phyloP scores from a whole-genome alignment of 2,329 filamentous ascomycete species.

The Taxawa tesnikishii region DNA sequence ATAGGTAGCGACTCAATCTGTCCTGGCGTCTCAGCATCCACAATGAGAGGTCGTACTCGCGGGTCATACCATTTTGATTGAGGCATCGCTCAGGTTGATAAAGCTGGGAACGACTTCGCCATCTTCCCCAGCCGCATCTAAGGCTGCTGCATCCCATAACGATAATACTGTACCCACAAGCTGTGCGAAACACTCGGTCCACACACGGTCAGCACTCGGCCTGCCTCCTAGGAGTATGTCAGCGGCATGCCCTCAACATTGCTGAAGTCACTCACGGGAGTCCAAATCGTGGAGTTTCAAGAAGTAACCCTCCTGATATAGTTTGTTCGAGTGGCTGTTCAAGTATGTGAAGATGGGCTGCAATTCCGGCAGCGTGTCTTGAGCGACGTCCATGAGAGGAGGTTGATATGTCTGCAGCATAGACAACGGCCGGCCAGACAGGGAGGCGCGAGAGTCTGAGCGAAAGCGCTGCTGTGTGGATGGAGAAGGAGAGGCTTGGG shows the following conservation, averaged over 20 bases:
- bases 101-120: slow-evolving; percentile 82
- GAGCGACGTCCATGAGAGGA: slow-evolving; percentile 70
- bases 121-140: slow-evolving; percentile 76
- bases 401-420: slow-evolving; percentile 81
- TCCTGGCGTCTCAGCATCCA: too few relatives aligned
- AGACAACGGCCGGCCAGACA: slow-evolving; percentile 56
- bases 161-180: slow-evolving; percentile 91
- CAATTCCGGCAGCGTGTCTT: slow-evolving; percentile 83
- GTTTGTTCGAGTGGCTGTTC: slow-evolving; percentile 89
- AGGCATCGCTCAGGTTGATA: slow-evolving; percentile 93
- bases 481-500: slow-evolving; percentile 11
- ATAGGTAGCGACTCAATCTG: slow-evolving; percentile 66
- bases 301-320: slow-evolving; percentile 97
- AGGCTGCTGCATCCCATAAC: slow-evolving; percentile 85
- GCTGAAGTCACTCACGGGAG: slow-evolving; percentile 50
- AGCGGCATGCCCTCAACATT: not conserved
- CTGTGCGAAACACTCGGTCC: slow-evolving; percentile 95
- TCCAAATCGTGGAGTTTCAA: slow-evolving; percentile 94
- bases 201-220: slow-evolving; percentile 73
- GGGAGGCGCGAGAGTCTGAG: slow-evolving; percentile 23
- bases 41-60: too few relatives aligned
- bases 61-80: slow-evolving; percentile 85
- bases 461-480: slow-evolving; percentile 24
- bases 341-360: slow-evolving; percentile 88
- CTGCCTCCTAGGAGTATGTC: slow-evolving; percentile 54